Percentiles rank a stretch among this genome's conserved stretches.
Evolutionary conservation across 306 rosid species (phyloP).

Genomic region (Notholithocarpus densiflorus): DNA sequence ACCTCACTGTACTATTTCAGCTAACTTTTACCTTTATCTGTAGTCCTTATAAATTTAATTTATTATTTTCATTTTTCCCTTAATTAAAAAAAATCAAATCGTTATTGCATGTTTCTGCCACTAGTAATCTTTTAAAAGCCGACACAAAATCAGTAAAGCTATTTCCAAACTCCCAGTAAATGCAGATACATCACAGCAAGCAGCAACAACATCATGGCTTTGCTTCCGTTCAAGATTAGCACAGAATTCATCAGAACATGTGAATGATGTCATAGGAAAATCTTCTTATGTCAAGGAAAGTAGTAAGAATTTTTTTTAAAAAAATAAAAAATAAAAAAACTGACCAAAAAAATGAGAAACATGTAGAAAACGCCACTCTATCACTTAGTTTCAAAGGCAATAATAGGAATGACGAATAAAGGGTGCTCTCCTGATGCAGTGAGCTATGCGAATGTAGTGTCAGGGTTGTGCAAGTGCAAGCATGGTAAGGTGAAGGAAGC

Average conservation of each 20-base stretch:
- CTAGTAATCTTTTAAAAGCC: background rate
- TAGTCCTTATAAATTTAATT: too few species aligned
- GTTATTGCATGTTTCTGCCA: too few species aligned
- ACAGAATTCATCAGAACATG: constrained; percentile 56
- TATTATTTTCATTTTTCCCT: too few species aligned
- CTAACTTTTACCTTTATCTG: too few species aligned
- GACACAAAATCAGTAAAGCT: background rate
- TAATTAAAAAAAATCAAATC: too few species aligned
- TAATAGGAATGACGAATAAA: constrained; percentile 66
- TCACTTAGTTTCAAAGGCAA: too few species aligned
- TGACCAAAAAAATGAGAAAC: too few species aligned
- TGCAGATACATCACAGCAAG: constrained; percentile 1
- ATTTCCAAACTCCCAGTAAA: background rate
- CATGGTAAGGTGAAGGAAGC: constrained; percentile 57
- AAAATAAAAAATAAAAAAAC: too few species aligned
- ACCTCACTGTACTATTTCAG: too few species aligned
- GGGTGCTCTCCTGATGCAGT: constrained; percentile 70
- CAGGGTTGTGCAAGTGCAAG: constrained; percentile 49
- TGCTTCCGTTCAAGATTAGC: constrained; percentile 14
- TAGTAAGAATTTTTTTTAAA: background rate
- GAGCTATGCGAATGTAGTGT: constrained; percentile 63
- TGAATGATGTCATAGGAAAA: constrained; percentile 93
- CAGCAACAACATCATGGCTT: background rate
- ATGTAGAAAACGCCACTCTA: too few species aligned
- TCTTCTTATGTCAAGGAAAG: constrained; percentile 57